Evolutionary conservation across 2,329 filamentous ascomycete genomes (phyloP).

Genomic region (Gnomoniopsis sp.): DNA sequence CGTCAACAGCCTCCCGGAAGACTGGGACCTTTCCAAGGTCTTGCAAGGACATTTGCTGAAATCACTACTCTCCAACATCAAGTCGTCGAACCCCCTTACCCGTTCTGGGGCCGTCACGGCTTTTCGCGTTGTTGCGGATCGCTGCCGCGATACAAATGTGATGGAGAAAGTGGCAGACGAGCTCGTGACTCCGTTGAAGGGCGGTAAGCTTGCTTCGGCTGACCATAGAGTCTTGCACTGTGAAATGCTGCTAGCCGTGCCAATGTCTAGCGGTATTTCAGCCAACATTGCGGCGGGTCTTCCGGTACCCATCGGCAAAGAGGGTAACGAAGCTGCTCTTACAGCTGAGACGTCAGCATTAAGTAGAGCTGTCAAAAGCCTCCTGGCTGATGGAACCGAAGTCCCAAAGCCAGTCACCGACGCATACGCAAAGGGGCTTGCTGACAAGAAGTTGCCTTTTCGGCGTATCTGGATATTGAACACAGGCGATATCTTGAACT

Average conservation of each 20-base stretch:
- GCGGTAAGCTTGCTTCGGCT: conserved; percentile 76
- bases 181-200: conserved; percentile 73
- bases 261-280: conserved; percentile 58
- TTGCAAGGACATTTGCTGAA: conserved; percentile 74
- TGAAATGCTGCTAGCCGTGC: conserved; percentile 69
- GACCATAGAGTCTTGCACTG: conserved; percentile 83
- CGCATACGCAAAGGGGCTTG: conserved; percentile 73
- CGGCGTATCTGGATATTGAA: conserved; percentile 79
- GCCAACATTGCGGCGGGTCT: conserved; percentile 65
- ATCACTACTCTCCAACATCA: conserved; percentile 82
- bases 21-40: conserved; percentile 73
- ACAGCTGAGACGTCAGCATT: conserved; percentile 72
- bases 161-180: conserved; percentile 73
- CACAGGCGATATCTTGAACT: conserved; percentile 67
- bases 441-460: conserved; percentile 77
- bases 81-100: conserved; percentile 79
- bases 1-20: conserved; percentile 63
- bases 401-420: conserved; percentile 67
- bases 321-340: conserved; percentile 83
- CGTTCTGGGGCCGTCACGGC: conserved; percentile 71
- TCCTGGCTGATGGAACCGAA: conserved; percentile 58
- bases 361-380: conserved; percentile 58
- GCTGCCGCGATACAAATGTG: conserved; percentile 53
- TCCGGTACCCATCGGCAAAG: conserved; percentile 69
- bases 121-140: conserved; percentile 66